A percentile compares a stretch with the other conserved stretches of the same genome.
These are phyloP conservation scores for Cyberlindnera sargentensis DNA, from an alignment of 805 yeast genomes.

Conservation along the genomic window DNA sequence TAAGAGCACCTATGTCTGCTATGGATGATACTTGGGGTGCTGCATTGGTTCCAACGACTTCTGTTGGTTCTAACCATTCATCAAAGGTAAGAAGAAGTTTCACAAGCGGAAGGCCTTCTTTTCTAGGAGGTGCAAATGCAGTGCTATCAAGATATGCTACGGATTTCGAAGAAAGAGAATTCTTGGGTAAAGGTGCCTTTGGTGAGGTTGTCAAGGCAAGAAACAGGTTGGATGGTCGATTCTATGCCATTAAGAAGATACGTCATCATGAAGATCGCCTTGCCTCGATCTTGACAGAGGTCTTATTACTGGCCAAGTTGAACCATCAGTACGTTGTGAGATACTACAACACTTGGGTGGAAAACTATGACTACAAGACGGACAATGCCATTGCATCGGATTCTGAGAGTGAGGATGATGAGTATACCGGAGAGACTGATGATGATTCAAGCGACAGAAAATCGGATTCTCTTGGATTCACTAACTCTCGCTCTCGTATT, in stretches of 20 bases:
- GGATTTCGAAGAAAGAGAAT: slow-evolving; percentile 92
- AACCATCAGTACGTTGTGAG: slow-evolving; percentile 95
- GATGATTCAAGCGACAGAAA: slow-evolving; percentile 1
- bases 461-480: neutral
- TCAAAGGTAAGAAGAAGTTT: slow-evolving; percentile 31
- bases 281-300: slow-evolving; percentile 81
- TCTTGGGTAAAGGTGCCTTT: slow-evolving; percentile 89
- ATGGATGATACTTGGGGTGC: slow-evolving; percentile 14
- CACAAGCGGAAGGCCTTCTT: slow-evolving; percentile 31
- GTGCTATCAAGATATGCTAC: slow-evolving; percentile 67
- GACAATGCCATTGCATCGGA: slow-evolving; percentile 29
- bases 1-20: slow-evolving; percentile 8
- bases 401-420: slow-evolving; percentile 22
- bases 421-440: slow-evolving; percentile 4
- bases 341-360: slow-evolving; percentile 96
- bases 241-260: slow-evolving; percentile 90
- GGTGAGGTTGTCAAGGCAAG: slow-evolving; percentile 98
- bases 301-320: slow-evolving; percentile 80
- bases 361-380: slow-evolving; percentile 34
- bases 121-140: slow-evolving; percentile 24
- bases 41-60: slow-evolving; percentile 20
- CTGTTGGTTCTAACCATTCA: slow-evolving; percentile 20
- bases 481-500: slow-evolving; percentile 9
- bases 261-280: slow-evolving; percentile 75
- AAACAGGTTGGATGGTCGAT: slow-evolving; percentile 87